Percentiles rank a stretch among this genome's conserved stretches.
Conservation (phyloP, 1,284 basidiomycete genomes). For the Cryptococcus sp. region DNA sequence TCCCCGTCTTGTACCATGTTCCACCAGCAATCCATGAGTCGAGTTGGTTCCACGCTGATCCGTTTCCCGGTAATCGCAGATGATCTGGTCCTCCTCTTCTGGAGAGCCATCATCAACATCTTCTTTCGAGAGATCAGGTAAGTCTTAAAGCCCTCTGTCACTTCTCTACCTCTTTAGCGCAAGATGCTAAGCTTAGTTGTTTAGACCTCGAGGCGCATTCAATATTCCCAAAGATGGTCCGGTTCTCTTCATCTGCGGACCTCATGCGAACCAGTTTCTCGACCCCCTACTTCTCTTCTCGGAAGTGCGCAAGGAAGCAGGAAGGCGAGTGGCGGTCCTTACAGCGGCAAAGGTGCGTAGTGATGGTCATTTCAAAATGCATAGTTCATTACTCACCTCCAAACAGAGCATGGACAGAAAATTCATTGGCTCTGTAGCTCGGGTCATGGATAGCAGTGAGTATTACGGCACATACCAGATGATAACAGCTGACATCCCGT, state of each 20-base stretch:
- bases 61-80: constrained; percentile 25
- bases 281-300: constrained; percentile 88
- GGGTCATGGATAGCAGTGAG: constrained; percentile 89
- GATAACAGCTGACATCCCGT: constrained; percentile 1
- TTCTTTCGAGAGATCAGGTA: constrained; percentile 94
- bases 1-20: constrained; percentile 1
- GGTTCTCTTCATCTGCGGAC: constrained; percentile 94
- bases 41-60: constrained; percentile 3
- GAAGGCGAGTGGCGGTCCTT: constrained; percentile 82
- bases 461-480: constrained; percentile 24
- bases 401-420: constrained; percentile 46
- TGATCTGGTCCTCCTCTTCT: constrained; percentile 51
- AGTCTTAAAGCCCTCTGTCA: constrained; percentile 10
- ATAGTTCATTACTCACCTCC: background rate
- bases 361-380: constrained; percentile 1
- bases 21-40: constrained; percentile 23
- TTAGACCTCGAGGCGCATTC: constrained; percentile 81
- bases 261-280: constrained; percentile 97
- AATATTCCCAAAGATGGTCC: constrained; percentile 91
- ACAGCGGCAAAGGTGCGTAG: constrained; percentile 75
- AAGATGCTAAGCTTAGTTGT: background rate
- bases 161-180: background rate
- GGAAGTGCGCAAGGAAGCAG: constrained; percentile 83
- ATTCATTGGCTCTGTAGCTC: constrained; percentile 75
- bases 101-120: constrained; percentile 84